Evolutionary conservation across 805 yeast genomes (phyloP).

Genomic region (Osmozyma mogii): DNA sequence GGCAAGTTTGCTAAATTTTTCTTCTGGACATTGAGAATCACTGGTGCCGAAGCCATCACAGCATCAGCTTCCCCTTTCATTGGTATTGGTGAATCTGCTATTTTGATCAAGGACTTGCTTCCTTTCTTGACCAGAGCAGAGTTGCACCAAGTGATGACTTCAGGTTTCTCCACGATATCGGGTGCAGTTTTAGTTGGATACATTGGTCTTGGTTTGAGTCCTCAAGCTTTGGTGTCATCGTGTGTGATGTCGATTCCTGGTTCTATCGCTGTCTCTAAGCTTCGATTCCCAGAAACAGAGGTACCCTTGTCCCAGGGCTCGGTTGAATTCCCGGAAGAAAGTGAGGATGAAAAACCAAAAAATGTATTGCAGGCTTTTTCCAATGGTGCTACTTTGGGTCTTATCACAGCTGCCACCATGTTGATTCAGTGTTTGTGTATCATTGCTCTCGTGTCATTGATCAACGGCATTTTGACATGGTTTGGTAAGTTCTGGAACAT

Average conservation of each 20-base stretch:
- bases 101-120: constrained; percentile 50
- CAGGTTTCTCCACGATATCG: constrained; percentile 58
- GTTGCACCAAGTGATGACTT: constrained; percentile 52
- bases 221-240: constrained; percentile 56
- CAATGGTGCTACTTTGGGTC: constrained; percentile 51
- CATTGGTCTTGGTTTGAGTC: constrained; percentile 53
- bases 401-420: constrained; percentile 49
- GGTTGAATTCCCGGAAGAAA: constrained; percentile 38
- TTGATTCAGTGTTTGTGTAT: constrained; percentile 53
- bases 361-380: constrained; percentile 53
- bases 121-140: constrained; percentile 55
- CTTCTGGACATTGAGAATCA: constrained; percentile 50
- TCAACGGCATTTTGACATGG: constrained; percentile 50
- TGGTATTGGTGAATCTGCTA: constrained; percentile 60
- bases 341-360: constrained; percentile 26
- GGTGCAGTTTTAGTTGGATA: constrained; percentile 59
- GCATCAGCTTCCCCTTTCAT: constrained; percentile 63
- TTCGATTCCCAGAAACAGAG: constrained; percentile 54
- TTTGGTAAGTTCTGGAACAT: constrained; percentile 60
- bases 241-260: constrained; percentile 68
- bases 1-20: constrained; percentile 49
- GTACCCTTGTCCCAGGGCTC: constrained; percentile 43
- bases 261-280: constrained; percentile 50
- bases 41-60: constrained; percentile 60
- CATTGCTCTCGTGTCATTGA: constrained; percentile 49